phyloP scores from a whole-genome alignment of 2,329 filamentous ascomycete species.

The Alternaria sp. region DNA sequence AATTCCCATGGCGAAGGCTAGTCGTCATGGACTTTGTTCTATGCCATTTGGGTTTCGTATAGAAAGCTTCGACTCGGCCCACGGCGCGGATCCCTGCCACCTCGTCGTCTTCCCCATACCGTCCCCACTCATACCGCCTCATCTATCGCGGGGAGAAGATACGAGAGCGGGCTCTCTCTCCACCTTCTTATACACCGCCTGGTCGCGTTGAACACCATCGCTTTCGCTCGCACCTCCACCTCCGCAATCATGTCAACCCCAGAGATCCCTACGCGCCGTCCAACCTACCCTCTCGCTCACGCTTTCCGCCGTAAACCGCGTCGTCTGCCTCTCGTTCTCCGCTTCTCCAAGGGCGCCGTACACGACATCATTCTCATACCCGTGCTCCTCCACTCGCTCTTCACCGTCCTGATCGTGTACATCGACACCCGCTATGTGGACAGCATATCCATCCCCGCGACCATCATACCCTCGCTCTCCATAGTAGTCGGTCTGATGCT shows the following conservation, averaged over 20 bases:
- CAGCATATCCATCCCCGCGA: constrained; percentile 62
- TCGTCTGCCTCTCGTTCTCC: constrained; percentile 68
- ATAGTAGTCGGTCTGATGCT: constrained; percentile 73
- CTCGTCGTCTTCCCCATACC: constrained; percentile 10
- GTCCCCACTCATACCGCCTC: constrained; percentile 5
- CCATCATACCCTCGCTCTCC: constrained; percentile 67
- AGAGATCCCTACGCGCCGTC: constrained; percentile 29
- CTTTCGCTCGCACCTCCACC: neutral
- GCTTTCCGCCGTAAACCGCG: constrained; percentile 55
- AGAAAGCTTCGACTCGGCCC: constrained; percentile 1
- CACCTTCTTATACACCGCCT: neutral
- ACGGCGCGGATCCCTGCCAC: constrained; percentile 4
- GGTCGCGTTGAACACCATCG: neutral
- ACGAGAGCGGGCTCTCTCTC: neutral
- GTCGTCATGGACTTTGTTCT: neutral
- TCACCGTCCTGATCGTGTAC: constrained; percentile 65
- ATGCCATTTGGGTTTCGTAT: neutral
- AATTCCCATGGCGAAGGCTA: neutral
- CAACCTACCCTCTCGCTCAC: constrained; percentile 56
- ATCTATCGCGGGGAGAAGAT: constrained; percentile 6
- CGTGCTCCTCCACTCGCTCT: constrained; percentile 63
- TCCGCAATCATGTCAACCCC: constrained; percentile 12
- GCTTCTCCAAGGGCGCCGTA: constrained; percentile 69
- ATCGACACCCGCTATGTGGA: constrained; percentile 59
- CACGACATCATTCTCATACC: constrained; percentile 65